Base-by-base conservation (phyloP, 805 yeast genomes). In the Zygoascus biomembranicola region DNA sequence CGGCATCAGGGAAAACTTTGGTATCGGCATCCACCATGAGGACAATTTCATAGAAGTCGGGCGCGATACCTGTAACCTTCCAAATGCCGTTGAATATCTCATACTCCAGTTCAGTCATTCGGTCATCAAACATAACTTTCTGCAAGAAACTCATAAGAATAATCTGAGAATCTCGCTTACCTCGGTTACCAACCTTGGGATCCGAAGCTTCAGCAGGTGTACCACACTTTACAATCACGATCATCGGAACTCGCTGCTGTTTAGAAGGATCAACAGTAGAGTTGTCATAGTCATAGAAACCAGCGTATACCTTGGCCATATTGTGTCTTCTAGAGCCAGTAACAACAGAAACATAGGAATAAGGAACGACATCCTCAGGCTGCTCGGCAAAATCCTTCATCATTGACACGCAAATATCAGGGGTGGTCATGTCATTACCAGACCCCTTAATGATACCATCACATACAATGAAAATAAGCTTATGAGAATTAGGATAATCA, bases 11-110 rank as follows among this genome's bases (percentile, higher is more conserved):
- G 67, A 76, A 87, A 2, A 90, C 88, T 64, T 81, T 81, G 0
- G 97, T 89, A 71, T 90, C 97, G 3, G 97, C 97, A 72, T 90
- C 97, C 35, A 90, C 96, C 96, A 90, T 90, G 32, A 90, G 71
- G 43, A 87, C 83, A 41, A 85, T 73, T 66, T 90, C 97, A 68
- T 89, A 90, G 66, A 78, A 77, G 51, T 82, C 88, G 0, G 95
- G 82, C 81, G 89, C 85, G 44, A 90, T 71, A 0, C 96, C 96
- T 0, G 96, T 88, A 8, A 89, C 74, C 61, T 80, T 78, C 88
- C 95, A 87, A 23, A 90, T 85, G 44, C 79, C 79, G 52, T 77
- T 77, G 64, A 89, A 70, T 59, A 90, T 75, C 65, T 86, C 94
- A 63, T 79, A 89, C 61, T 90, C 96, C 55, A 90, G 78, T 60